Conservation (phyloP, 495 filamentous ascomycete species). For the Penicillium chermesinum region DNA sequence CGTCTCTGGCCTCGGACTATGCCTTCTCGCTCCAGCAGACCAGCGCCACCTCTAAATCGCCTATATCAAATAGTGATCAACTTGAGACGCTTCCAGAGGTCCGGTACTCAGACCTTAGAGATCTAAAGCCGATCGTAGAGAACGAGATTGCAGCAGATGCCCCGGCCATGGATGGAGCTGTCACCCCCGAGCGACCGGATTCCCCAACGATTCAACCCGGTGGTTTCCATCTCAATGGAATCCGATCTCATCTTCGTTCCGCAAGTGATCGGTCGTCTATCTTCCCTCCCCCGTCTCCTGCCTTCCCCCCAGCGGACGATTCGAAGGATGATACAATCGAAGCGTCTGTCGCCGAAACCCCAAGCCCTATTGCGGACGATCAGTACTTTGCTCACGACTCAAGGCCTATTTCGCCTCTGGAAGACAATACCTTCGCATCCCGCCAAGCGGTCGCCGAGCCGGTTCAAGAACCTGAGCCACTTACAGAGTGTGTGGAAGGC, state of each 20-base stretch:
- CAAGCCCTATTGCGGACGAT: not conserved
- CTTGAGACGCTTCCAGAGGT: constrained; percentile 37
- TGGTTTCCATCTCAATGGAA: constrained; percentile 58
- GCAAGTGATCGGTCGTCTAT: constrained; percentile 79
- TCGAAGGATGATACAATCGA: not conserved
- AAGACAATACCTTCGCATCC: no score
- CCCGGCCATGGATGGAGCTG: constrained; percentile 3
- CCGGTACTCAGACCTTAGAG: constrained; percentile 37
- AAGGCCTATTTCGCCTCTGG: not conserved
- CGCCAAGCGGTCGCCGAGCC: not conserved
- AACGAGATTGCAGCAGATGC: constrained; percentile 17
- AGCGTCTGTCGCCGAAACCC: not conserved
- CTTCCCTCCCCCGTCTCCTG: constrained; percentile 49
- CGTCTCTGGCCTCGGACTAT: constrained; percentile 24
- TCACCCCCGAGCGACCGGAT: constrained; percentile 48
- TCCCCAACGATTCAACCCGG: constrained; percentile 69
- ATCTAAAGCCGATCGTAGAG: constrained; percentile 43
- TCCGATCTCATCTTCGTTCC: constrained; percentile 73
- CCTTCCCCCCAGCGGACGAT: not conserved
- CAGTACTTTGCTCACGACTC: not conserved
- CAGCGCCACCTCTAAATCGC: constrained; percentile 22
- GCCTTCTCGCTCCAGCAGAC: constrained; percentile 30
- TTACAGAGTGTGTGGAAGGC: no score
- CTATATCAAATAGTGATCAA: constrained; percentile 24
- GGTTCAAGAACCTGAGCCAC: not conserved